A percentile compares a stretch with the other conserved stretches of the same genome.
These are phyloP conservation scores for Xerocomus nothofagi DNA, from an alignment of 1,284 basidiomycete genomes.

Conservation along the genomic window DNA sequence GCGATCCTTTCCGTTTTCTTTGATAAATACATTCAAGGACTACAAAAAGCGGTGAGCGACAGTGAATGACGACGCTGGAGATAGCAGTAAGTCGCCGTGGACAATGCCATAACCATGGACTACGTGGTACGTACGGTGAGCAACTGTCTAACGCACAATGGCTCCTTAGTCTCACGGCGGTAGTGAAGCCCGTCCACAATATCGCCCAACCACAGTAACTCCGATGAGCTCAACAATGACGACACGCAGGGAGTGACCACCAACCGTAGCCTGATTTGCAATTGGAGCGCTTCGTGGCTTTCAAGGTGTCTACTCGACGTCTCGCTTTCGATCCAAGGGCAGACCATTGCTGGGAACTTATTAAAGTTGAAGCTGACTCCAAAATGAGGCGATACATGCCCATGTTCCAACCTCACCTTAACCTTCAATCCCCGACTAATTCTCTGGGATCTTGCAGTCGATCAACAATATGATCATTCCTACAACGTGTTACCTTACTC, in stretches of 20 bases:
- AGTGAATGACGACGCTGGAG: neutral
- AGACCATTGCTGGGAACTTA: constrained; percentile 25
- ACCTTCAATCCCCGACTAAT: constrained; percentile 24
- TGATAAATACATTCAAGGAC: constrained; percentile 39
- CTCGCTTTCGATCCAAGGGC: constrained; percentile 26
- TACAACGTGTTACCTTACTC: constrained; percentile 12
- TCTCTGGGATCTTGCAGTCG: constrained; percentile 5
- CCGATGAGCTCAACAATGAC: constrained; percentile 1
- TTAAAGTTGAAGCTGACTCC: constrained; percentile 28
- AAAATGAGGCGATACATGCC: constrained; percentile 25
- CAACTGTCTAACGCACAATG: neutral
- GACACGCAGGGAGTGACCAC: neutral
- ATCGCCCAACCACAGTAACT: constrained; percentile 18
- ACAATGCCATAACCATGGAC: constrained; percentile 25
- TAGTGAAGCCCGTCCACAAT: constrained; percentile 25
- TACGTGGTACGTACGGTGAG: neutral
- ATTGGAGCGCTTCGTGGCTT: constrained; percentile 7
- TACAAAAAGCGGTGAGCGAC: constrained; percentile 7
- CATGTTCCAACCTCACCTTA: constrained; percentile 27
- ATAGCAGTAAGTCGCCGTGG: constrained; percentile 23
- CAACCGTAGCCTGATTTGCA: constrained; percentile 6
- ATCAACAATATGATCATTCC: neutral
- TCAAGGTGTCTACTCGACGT: constrained; percentile 24
- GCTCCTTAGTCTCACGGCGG: constrained; percentile 19
- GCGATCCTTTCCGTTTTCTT: constrained; percentile 24